phyloP scores from a whole-genome alignment of 2,329 filamentous ascomycete species.

The Colletotrichum costaricense region DNA sequence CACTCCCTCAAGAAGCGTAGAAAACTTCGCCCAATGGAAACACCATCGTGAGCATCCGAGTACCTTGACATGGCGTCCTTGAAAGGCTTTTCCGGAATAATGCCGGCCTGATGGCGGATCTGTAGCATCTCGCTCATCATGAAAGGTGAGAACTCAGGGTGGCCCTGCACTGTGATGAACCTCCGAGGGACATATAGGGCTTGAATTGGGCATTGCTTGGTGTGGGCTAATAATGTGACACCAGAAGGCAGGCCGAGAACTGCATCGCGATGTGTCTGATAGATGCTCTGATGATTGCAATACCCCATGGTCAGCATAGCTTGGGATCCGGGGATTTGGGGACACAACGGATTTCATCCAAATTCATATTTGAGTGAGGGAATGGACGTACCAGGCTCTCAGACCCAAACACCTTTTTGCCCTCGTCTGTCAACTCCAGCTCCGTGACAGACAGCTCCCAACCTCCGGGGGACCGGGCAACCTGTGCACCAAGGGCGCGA shows the following conservation, averaged over 20 bases:
- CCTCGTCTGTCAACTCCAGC: not conserved
- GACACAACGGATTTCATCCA: not conserved
- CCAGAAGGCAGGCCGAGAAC: not conserved
- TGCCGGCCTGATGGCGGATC: not conserved
- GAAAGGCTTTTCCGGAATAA: not conserved
- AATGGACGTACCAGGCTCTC: not conserved
- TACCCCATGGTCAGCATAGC: not conserved
- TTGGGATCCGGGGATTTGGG: no score
- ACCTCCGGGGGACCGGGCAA: not conserved
- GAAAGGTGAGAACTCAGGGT: not conserved
- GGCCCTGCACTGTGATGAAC: not conserved
- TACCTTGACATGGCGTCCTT: not conserved
- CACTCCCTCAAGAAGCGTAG: not conserved
- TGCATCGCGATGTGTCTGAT: not conserved
- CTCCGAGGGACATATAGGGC: not conserved
- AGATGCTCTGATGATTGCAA: not conserved
- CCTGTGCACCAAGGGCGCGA: not conserved
- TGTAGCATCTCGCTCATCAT: not conserved
- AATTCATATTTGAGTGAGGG: not conserved
- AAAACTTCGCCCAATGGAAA: not conserved
- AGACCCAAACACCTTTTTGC: not conserved
- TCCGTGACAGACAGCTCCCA: not conserved
- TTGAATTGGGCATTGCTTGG: not conserved
- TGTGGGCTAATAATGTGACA: not conserved
- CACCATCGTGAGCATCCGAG: not conserved